Evolutionary conservation across 192 early-diverging fungal genomes (phyloP).

Genomic region (Coemansia sp.): DNA sequence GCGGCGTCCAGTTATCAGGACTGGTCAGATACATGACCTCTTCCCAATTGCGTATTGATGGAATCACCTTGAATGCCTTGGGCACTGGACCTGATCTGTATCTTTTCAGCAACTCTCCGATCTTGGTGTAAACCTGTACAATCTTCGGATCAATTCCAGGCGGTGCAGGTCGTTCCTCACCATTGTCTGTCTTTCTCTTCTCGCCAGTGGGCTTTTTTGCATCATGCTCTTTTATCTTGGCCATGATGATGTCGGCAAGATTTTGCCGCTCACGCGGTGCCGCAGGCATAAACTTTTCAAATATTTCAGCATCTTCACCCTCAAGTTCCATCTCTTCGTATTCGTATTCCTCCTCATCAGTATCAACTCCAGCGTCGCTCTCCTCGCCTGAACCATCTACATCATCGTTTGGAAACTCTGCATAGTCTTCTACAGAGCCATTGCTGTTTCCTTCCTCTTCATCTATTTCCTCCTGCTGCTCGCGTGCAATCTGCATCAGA

Average conservation of each 20-base stretch:
- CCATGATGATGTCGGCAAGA: slow-evolving; percentile 95
- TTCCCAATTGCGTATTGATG: slow-evolving; percentile 94
- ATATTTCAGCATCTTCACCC: slow-evolving; percentile 77
- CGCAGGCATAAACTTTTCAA: slow-evolving; percentile 87
- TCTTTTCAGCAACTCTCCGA: slow-evolving; percentile 82
- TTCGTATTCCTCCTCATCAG: slow-evolving; percentile 67
- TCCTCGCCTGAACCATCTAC: slow-evolving; percentile 12
- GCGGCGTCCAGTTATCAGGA: slow-evolving; percentile 93
- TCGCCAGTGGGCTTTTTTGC: slow-evolving; percentile 15
- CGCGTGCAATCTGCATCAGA: slow-evolving; percentile 81
- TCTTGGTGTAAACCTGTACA: slow-evolving; percentile 84
- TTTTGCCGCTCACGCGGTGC: slow-evolving; percentile 83
- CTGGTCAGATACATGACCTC: slow-evolving; percentile 89
- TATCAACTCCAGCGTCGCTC: slow-evolving; percentile 55
- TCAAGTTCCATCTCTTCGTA: slow-evolving; percentile 70
- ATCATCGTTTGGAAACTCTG: slow-evolving; percentile 30
- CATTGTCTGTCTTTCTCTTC: neutral
- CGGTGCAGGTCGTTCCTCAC: slow-evolving; percentile 21
- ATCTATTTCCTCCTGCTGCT: slow-evolving; percentile 89
- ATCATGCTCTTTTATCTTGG: slow-evolving; percentile 84
- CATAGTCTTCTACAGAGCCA: slow-evolving; percentile 42
- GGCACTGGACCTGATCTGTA: slow-evolving; percentile 95
- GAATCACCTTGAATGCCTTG: slow-evolving; percentile 99
- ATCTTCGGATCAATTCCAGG: slow-evolving; percentile 82
- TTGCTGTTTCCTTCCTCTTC: slow-evolving; percentile 60